Evolutionary conservation across 768 basidiomycete species (phyloP).

Genomic region (Russula compacta): DNA sequence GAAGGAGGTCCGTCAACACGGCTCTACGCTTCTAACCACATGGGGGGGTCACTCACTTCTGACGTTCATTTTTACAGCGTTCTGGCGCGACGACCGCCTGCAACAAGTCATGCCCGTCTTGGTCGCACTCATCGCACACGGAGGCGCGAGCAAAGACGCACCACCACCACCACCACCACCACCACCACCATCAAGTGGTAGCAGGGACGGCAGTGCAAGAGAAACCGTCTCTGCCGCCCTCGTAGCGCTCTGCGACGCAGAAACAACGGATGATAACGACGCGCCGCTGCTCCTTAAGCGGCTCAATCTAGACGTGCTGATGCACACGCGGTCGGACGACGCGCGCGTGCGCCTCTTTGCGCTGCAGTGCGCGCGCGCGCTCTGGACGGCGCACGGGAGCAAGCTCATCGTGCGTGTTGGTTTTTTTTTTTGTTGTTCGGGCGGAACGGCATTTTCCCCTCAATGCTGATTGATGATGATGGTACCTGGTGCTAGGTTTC

Average conservation of each 20-base stretch:
- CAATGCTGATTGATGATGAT: no score
- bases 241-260: conserved; percentile 44
- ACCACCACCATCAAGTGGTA: no score
- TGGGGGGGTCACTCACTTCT: not conserved
- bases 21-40: not conserved
- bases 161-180: no score
- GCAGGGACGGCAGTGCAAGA: not conserved
- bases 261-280: conserved; percentile 35
- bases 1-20: conserved; percentile 55
- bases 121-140: conserved; percentile 6
- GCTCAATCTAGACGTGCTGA: conserved; percentile 75
- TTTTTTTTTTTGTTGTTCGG: no score
- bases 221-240: conserved; percentile 42
- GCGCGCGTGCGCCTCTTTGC: conserved; percentile 59
- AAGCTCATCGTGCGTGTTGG: conserved; percentile 52
- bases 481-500: conserved; percentile 40
- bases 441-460: no score
- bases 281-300: conserved; percentile 47
- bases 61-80: conserved; percentile 38
- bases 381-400: conserved; percentile 72
- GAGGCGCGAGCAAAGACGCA: not conserved
- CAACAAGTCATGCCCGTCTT: conserved; percentile 41
- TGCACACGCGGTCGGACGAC: conserved; percentile 86
- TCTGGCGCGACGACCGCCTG: conserved; percentile 84
- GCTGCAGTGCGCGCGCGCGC: conserved; percentile 50